Evolutionary conservation across 1,284 basidiomycete genomes (phyloP), one percentile per base, ranked within the genome.

Genomic region (Xerocomus amazonicus): DNA sequence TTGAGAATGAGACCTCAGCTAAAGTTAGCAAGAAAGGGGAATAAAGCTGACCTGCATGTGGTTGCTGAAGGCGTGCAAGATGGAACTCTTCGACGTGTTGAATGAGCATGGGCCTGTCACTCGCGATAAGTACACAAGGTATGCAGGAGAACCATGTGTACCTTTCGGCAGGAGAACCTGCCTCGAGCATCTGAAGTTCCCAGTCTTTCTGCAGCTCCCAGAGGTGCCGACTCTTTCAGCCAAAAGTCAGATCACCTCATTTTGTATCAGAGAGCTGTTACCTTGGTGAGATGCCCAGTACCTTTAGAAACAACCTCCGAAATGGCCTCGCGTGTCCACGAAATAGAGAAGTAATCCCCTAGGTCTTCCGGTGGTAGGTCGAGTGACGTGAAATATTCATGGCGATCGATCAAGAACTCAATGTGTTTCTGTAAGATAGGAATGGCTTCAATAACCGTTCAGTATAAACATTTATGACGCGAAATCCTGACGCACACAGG

Each of bases 191-290:
- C 47, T 83, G 78, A 46, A 88, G 59, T 60, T 90, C 87, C 87
- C 90, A 93, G 48, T 90, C 84, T 19, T 80, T 73, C 65, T 82
- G 80, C 27, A 74, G 54, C 55, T 89, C 80, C 88, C 89, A 95
- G 2, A 94, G 62, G 36, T 74, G 54, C 51, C 84, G 79, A 57
- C 89, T 86, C 83, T 92, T 63, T 12, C 45, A 32, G 13, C 9
- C 29, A 42, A 45, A 49, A n/a, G 53, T 64, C 38, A 66, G 55
- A 43, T 35, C 27, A 46, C 6, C 40, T 45, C 45, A 26, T 36
- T 37, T 35, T 0, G 36, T 44, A 37, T 48, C 40, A 49, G 37
- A 51, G 43, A 14, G 41, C 9, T 59, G 61, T 54, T 58, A 80
- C 87, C 74, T 80, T 71, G 16, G 75, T 77, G 44, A 89, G 59